Conservation (phyloP, 306 rosid genomes). For the Fragaria ananassa region DNA sequence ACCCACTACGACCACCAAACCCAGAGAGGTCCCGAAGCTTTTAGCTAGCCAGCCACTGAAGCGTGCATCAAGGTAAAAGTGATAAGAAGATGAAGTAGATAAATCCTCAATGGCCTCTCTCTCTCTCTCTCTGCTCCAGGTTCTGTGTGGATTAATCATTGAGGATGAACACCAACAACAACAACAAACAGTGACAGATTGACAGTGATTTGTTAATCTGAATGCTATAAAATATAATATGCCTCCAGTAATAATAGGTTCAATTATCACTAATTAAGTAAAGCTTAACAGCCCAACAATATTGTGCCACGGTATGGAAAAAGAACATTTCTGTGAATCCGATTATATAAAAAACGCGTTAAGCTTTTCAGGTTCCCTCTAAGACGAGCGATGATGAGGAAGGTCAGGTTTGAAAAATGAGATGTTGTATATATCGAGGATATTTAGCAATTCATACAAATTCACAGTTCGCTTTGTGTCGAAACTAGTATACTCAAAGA, state of each 20-base stretch:
- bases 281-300: not conserved
- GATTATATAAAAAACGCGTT: not conserved
- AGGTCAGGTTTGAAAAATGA: no score
- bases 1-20: conserved; percentile 3
- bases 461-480: no score
- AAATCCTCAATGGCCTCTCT: not conserved
- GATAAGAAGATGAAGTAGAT: not conserved
- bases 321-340: not conserved
- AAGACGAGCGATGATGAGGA: no score
- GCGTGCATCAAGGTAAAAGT: not conserved
- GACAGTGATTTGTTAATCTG: not conserved
- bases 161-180: conserved; percentile 18
- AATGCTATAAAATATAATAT: not conserved
- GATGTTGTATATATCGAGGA: no score
- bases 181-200: conserved; percentile 17
- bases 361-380: not conserved
- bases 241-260: not conserved
- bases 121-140: not conserved
- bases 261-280: not conserved
- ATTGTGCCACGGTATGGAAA: not conserved
- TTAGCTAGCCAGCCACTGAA: not conserved
- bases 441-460: no score
- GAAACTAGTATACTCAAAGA: no score
- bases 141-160: conserved; percentile 20
- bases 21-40: conserved; percentile 1